A percentile compares a stretch with the other conserved stretches of the same genome.
phyloP scores from a whole-genome alignment of 2,329 filamentous ascomycete species.

The Triangularia verruculosa region DNA sequence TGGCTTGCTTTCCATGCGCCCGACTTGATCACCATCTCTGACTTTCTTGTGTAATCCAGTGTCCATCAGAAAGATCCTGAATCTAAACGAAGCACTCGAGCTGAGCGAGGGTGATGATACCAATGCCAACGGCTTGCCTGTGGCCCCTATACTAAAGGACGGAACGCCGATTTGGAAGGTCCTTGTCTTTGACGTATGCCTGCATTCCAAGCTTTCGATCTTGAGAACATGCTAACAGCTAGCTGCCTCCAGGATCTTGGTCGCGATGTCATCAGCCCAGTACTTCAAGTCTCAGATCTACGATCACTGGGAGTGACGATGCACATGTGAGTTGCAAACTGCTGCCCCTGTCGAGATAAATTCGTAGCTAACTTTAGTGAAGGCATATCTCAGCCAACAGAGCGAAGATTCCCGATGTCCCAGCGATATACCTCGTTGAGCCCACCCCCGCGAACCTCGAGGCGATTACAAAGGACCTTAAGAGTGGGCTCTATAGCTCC shows the following conservation, averaged over 20 bases:
- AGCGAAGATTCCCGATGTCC: constrained; percentile 92
- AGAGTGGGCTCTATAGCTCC: constrained; percentile 83
- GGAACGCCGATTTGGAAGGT: constrained; percentile 86
- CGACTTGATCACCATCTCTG: neutral
- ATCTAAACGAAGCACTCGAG: constrained; percentile 75
- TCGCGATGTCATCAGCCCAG: constrained; percentile 93
- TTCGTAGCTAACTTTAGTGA: neutral
- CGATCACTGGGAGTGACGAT: constrained; percentile 93
- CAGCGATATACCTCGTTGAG: constrained; percentile 94
- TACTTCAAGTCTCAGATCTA: constrained; percentile 89
- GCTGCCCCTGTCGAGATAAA: neutral
- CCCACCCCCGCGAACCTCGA: constrained; percentile 78
- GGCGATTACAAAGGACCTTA: constrained; percentile 78
- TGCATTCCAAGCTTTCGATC: neutral
- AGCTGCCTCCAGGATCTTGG: constrained; percentile 52
- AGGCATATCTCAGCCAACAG: constrained; percentile 78
- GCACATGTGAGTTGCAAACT: constrained; percentile 66
- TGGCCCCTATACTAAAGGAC: constrained; percentile 69
- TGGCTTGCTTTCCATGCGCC: neutral
- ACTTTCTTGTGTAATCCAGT: constrained; percentile 47
- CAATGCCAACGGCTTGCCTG: constrained; percentile 61
- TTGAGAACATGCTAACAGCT: constrained; percentile 12
- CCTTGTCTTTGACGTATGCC: constrained; percentile 75
- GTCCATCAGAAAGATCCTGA: constrained; percentile 92
- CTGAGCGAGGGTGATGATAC: constrained; percentile 61